These are phyloP conservation scores for Endotrypanum monterogeii DNA, from an alignment of 208 protist species.

Conservation along the genomic window DNA sequence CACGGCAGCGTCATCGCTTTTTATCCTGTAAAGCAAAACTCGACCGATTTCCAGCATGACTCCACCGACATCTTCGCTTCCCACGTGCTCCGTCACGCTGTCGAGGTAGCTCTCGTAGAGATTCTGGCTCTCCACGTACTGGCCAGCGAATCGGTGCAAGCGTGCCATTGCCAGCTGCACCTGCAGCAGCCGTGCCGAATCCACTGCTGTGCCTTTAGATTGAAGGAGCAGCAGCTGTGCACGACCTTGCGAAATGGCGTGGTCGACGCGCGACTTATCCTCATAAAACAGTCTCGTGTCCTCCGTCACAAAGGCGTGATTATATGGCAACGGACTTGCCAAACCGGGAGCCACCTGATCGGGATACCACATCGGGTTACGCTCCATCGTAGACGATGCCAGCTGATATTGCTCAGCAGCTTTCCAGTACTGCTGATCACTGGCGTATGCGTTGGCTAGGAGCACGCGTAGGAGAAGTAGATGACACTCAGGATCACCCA, in stretches of 20 bases:
- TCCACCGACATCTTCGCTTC: conserved; percentile 51
- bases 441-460: conserved; percentile 70
- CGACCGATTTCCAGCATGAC: conserved; percentile 75
- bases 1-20: conserved; percentile 23
- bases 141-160: conserved; percentile 46
- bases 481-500: conserved; percentile 21
- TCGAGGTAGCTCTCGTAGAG: conserved; percentile 72
- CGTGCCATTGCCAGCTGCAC: conserved; percentile 61
- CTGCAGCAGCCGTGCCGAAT: conserved; percentile 28
- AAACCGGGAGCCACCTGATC: conserved; percentile 60
- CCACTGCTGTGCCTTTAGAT: conserved; percentile 32
- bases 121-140: conserved; percentile 43
- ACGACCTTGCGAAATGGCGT: conserved; percentile 57
- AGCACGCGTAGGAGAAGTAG: conserved; percentile 56
- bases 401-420: conserved; percentile 61
- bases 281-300: conserved; percentile 57
- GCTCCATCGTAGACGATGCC: conserved; percentile 36
- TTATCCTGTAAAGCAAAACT: conserved; percentile 47
- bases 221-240: conserved; percentile 43
- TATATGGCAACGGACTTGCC: conserved; percentile 31
- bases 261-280: conserved; percentile 36
- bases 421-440: conserved; percentile 60
- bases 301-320: conserved; percentile 50
- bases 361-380: conserved; percentile 41
- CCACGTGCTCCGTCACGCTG: conserved; percentile 39